Conservation (phyloP, 2,329 filamentous ascomycete genomes). For the Calonectria fujianensis region DNA sequence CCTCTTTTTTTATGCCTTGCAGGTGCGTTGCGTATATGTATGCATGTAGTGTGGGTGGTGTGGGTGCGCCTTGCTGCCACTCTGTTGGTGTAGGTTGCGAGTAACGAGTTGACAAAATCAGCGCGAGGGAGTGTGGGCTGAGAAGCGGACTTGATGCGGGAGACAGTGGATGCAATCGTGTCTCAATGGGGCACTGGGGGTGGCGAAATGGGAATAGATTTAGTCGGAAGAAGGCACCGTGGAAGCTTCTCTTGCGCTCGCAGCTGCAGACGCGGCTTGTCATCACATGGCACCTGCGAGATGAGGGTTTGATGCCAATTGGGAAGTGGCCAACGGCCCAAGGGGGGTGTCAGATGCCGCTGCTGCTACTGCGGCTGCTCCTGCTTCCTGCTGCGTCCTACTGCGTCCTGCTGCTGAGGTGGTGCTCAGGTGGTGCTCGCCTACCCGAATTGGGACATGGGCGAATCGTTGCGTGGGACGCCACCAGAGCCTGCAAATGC, state of each 20-base stretch:
- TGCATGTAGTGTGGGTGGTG: slow-evolving; percentile 15
- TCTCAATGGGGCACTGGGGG: not conserved
- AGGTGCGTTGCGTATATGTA: slow-evolving; percentile 23
- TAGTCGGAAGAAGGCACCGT: slow-evolving; percentile 6
- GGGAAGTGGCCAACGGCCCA: slow-evolving; percentile 3
- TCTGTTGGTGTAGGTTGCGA: not conserved
- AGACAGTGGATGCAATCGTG: slow-evolving; percentile 3
- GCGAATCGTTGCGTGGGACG: not conserved
- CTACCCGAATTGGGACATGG: not conserved
- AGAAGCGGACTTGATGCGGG: not conserved
- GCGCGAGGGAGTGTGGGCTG: not conserved
- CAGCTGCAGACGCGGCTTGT: slow-evolving; percentile 2
- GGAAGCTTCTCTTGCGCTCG: slow-evolving; percentile 11
- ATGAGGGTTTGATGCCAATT: slow-evolving; percentile 19
- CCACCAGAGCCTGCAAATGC: not conserved
- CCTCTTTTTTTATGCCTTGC: slow-evolving; percentile 18
- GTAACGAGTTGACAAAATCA: not conserved
- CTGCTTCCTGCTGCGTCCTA: not conserved
- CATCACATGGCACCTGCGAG: slow-evolving; percentile 29
- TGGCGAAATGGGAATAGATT: slow-evolving; percentile 3
- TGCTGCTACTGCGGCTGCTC: not conserved
- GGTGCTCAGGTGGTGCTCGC: not conserved
- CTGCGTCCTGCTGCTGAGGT: not conserved
- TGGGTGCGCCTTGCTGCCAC: not conserved
- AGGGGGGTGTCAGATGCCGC: not conserved